These are phyloP conservation scores for Exophiala calicioides DNA, from an alignment of 2,329 filamentous ascomycete genomes.

Conservation along the genomic window DNA sequence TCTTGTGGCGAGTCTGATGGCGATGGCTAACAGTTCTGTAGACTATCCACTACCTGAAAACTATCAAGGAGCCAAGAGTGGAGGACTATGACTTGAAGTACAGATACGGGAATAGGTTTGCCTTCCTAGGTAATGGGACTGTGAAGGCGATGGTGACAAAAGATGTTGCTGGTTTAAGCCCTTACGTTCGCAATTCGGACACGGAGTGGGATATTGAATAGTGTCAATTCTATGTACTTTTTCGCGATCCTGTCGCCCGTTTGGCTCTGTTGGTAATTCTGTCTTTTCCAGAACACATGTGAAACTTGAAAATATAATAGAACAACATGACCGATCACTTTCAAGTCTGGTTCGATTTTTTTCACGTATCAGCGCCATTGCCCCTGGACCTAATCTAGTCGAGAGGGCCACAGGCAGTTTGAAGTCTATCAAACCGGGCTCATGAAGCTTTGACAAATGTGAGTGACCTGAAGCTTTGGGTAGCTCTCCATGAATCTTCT, in stretches of 20 bases:
- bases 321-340: too few relatives aligned
- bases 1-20: neutral
- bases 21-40: conserved; percentile 9
- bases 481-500: conserved; percentile 35
- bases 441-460: conserved; percentile 27
- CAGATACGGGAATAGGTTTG: conserved; percentile 41
- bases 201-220: conserved; percentile 3
- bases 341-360: too few relatives aligned
- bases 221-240: too few relatives aligned
- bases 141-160: conserved; percentile 39
- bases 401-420: conserved; percentile 14
- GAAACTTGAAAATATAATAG: too few relatives aligned
- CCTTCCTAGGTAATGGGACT: conserved; percentile 46
- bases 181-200: conserved; percentile 4
- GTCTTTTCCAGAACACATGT: too few relatives aligned
- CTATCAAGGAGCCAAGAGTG: conserved; percentile 40
- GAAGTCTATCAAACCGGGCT: conserved; percentile 23
- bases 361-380: too few relatives aligned
- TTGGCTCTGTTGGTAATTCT: too few relatives aligned
- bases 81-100: conserved; percentile 39
- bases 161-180: conserved; percentile 5
- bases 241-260: too few relatives aligned
- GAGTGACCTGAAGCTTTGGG: conserved; percentile 10
- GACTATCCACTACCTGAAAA: conserved; percentile 35
- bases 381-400: conserved; percentile 2